Evolutionary conservation across 768 basidiomycete genomes (phyloP).

Genomic region (Tylopilus intermedius): DNA sequence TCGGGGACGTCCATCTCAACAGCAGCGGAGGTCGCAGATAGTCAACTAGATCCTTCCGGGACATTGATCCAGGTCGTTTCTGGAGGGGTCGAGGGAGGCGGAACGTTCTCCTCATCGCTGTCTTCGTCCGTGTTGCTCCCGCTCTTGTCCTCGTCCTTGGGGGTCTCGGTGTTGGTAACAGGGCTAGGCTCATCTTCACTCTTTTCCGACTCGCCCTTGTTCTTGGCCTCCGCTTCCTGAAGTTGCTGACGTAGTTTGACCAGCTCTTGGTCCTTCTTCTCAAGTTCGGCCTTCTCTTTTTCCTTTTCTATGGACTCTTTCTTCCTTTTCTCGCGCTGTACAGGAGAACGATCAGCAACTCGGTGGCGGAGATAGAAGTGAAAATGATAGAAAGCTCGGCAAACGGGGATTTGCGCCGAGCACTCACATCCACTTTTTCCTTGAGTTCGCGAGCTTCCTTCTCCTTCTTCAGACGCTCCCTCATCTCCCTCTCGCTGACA

Average conservation of each 20-base stretch:
- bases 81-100: conserved; percentile 28
- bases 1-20: conserved; percentile 16
- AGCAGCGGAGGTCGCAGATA: conserved; percentile 20
- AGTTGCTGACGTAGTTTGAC: conserved; percentile 48
- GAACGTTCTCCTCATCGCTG: conserved; percentile 40
- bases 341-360: conserved; percentile 10
- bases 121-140: conserved; percentile 36
- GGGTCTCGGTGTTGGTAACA: conserved; percentile 1
- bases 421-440: conserved; percentile 61
- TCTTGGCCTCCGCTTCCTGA: conserved; percentile 50
- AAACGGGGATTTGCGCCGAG: conserved; percentile 13
- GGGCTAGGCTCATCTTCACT: conserved; percentile 34
- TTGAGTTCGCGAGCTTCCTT: conserved; percentile 65
- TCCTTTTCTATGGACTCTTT: conserved; percentile 44
- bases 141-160: conserved; percentile 29
- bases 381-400: conserved; percentile 17
- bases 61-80: conserved; percentile 29
- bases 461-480: conserved; percentile 67
- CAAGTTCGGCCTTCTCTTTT: conserved; percentile 56
- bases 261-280: conserved; percentile 60
- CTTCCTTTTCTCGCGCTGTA: conserved; percentile 41
- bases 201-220: conserved; percentile 41
- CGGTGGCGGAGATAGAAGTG: conserved; percentile 1
- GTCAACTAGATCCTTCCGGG: conserved; percentile 28
- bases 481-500: conserved; percentile 65